Base-by-base conservation (phyloP, 768 basidiomycete genomes). In the Leccinum rimulosum region DNA sequence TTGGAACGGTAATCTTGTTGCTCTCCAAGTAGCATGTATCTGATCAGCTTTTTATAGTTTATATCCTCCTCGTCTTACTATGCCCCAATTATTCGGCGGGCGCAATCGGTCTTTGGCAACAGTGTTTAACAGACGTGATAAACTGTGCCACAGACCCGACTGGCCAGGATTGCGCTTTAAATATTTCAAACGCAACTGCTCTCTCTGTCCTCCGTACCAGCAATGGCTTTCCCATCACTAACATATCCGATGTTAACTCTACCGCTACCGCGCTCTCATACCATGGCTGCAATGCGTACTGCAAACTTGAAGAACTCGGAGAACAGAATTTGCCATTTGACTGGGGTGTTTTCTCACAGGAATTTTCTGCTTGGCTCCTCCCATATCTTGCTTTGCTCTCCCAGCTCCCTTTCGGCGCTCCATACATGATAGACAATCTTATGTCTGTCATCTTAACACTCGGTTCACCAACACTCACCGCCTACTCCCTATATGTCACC, bases 301-400 rank as follows among this genome's bases (percentile, higher is more conserved):
- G 30, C 30, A 31, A 31, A 31, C 9, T 31, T 31, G 9, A 0
- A 10, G 30, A 31, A 31, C 30, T 31, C 30, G 9, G 30, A 31
- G 30, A 2, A 31, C 30, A 31, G 30, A 31, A 10, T 0, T 31
- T 31, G 8, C 30, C 30, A 10, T 31, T 31, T 31, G 2, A 31
- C 30, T 31, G 30, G 30, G 30, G 30, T 31, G 22, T 19, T 4
- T 72, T 70, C 52, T 50, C 70, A 0, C 76, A 77, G 50, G 69
- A 77, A 47, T 80, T 76, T 61, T 69, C 73, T 9, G 62, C 78
- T 0, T 82, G 80, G 81, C 68, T 82, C 2, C 56, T 82, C 5
- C 81, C 81, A 8, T 81, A 78, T 73, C 73, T 82, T 10, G 79
- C 81, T 0, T 60, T 82, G 8, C 68, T 82, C 19, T 79, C 79